phyloP scores from a whole-genome alignment of 2,329 filamentous ascomycete species.

The Chaetomiaceae sp. region DNA sequence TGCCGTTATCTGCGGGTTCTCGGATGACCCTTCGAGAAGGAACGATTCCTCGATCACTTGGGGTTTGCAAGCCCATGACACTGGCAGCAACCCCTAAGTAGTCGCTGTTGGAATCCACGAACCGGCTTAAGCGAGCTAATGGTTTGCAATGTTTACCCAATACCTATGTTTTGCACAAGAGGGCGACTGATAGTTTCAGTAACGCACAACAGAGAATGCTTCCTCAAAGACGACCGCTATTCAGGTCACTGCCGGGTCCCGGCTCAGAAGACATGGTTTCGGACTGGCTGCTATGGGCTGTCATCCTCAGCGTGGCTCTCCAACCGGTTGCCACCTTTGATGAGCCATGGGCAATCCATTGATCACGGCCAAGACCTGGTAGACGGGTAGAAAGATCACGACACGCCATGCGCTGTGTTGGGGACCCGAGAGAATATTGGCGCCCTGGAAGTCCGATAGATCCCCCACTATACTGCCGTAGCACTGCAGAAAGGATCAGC shows the following conservation, averaged over 20 bases:
- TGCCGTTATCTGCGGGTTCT: too few relatives aligned
- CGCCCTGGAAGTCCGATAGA: background rate
- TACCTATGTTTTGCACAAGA: background rate
- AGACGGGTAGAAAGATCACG: background rate
- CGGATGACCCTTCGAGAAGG: too few relatives aligned
- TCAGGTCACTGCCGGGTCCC: background rate
- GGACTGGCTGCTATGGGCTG: background rate
- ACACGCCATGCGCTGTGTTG: background rate
- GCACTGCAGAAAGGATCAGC: background rate
- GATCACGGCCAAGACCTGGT: background rate
- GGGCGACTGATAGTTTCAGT: background rate
- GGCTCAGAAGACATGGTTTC: background rate
- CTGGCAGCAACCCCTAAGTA: too few relatives aligned
- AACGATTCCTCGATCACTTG: too few relatives aligned
- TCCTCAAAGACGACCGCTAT: background rate
- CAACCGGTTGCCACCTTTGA: background rate
- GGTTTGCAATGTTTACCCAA: background rate
- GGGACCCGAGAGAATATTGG: background rate
- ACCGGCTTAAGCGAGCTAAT: too few relatives aligned
- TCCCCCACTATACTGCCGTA: background rate
- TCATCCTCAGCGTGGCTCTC: background rate
- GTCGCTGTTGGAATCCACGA: too few relatives aligned
- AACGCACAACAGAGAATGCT: background rate
- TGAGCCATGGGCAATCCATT: background rate
- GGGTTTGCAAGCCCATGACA: too few relatives aligned